Evolutionary conservation across 164 flowering plant species (phyloP).

Genomic region (Sextonia rubra): DNA sequence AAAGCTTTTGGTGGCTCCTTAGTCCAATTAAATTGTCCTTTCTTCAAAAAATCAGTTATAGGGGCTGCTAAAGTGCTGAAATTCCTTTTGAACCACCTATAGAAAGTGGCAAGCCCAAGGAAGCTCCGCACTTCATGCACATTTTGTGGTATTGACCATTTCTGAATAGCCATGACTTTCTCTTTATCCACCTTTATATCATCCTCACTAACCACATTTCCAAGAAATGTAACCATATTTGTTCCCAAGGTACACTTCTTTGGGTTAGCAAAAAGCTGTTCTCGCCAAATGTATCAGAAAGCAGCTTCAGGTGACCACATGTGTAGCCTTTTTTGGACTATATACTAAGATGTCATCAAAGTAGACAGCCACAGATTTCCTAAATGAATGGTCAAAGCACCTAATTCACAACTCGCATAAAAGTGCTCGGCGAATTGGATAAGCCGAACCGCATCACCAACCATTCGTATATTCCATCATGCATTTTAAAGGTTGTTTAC

Average conservation of each 20-base stretch:
- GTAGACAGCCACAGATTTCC: constrained; percentile 4
- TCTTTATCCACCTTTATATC: background rate
- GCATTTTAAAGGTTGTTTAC: constrained; percentile 4
- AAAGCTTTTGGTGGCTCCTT: background rate
- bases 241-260: constrained; percentile 1
- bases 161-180: background rate
- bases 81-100: background rate
- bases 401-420: background rate
- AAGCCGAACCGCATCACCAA: background rate
- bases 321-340: background rate
- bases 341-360: constrained; percentile 8
- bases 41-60: background rate
- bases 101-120: constrained; percentile 6
- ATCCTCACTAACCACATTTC: background rate
- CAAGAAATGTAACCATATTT: background rate
- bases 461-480: background rate
- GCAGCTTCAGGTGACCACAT: background rate
- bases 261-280: background rate
- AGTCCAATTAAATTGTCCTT: background rate
- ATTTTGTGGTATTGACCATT: background rate
- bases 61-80: background rate
- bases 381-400: too few species aligned
- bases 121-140: background rate
- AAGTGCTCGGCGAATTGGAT: background rate
- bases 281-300: background rate